Base-by-base conservation (phyloP, 1,284 basidiomycete species). In the Ceratobasidium theobromae region DNA sequence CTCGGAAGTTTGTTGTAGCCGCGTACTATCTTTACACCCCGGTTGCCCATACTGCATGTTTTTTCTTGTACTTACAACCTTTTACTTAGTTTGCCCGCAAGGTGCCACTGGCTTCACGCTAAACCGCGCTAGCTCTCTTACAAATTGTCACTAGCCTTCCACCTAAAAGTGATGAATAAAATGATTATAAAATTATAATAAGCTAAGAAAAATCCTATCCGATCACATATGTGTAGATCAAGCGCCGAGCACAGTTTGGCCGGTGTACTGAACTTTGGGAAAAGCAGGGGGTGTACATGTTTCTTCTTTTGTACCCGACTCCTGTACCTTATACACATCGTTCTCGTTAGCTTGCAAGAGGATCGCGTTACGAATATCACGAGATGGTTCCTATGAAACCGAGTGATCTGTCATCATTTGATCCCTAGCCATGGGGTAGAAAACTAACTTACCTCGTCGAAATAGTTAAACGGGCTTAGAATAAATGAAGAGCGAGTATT, bases 401-500 rank as follows among this genome's bases (percentile, higher is more conserved):
- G 21, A 32, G 5, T 18, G 9, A 23, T 3, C 18, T 74, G 86
- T 80, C 12, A 25, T 25, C 3, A 12, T 4, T 48, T 12, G n/a
- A 48, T 48, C 86, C 85, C 46, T 5, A 25, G 46, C 18, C 46
- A 6, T 9, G n/a, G n/a, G n/a, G n/a, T n/a, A n/a, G n/a, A n/a
- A n/a, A n/a, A n/a, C 16, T 2, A 30, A 51, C 45, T 1, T 14
- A 62, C 58, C 54, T 79, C 76, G 74, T 87, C 84, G 74, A 85
- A 84, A 76, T 83, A 87, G 75, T 87, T 87, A 69, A 86, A 77
- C 1, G 85, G 86, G 0, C 81, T 80, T 18, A 87, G 74, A 69
- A 86, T 77, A 73, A 87, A 84, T 70, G 83, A 85, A 52, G 21
- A 52, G 14, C 65, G 60, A 52, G 46, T 55, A 43, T 38, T 21